Base-by-base conservation (phyloP, 257 asterid genomes). In the Forsythia viridissima region DNA sequence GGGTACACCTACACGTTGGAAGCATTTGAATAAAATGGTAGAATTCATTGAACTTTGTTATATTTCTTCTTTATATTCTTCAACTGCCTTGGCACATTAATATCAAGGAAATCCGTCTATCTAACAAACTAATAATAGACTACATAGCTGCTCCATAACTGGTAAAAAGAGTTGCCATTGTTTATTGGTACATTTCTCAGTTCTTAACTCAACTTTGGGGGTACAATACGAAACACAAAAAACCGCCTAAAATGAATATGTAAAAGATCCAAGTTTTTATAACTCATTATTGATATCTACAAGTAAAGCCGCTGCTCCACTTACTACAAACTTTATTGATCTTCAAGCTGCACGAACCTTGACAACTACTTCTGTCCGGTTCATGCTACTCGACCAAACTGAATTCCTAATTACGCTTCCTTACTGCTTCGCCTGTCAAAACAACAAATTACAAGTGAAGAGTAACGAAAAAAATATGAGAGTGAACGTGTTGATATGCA, bases 401-500 rank as follows among this genome's bases (percentile, higher is more conserved):
- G 73, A 36, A n/a, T 40, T 79, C 79, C 77, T 67, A 74, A 72
- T 41, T 77, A 70, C 73, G 11, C 5, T 9, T 38, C 76, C 78
- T 87, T 81, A 90, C 75, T 85, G 87, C 85, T 88, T 90, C 5
- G 94, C 92, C 94, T 90, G 91, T 37, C 73, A 21, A 77, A 68
- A 68, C 4, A 51, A 21, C 4, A 73, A 41, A 34, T 36, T 37
- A 37, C 6, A 15, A 73, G 67, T 20, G 16, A 43, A 11, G n/a
- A 6, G 63, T 55, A 55, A 7, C 15, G 24, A 59, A 11, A 21
- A 3, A 18, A 20, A 6, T 2, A 59, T 20, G 12, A 7, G 30
- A 20, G 20, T 1, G 6, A 57, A 59, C 4, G 2, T 4, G 18
- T 46, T 46, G n/a, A 48, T 48, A n/a, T 48, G 20, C 57, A 48